These are phyloP conservation scores for Cubamyces sp. DNA, from an alignment of 768 basidiomycete genomes.

Conservation along the genomic window DNA sequence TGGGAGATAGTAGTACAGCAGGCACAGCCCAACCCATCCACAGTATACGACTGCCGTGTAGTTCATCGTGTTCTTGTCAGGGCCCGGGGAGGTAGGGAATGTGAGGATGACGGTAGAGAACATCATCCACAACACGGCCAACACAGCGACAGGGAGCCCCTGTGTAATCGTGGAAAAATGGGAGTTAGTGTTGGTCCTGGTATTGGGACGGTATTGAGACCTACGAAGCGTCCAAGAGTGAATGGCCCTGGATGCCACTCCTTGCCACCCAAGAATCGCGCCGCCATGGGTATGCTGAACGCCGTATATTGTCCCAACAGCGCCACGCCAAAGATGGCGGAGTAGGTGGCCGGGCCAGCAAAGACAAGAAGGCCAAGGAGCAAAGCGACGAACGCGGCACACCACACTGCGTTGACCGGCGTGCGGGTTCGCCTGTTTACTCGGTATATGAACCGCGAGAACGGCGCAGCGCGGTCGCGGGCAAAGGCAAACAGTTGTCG, in stretches of 20 bases:
- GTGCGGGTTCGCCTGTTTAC: conserved; percentile 57
- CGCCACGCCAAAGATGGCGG: conserved; percentile 40
- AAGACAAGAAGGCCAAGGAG: conserved; percentile 64
- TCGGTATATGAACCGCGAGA: conserved; percentile 62
- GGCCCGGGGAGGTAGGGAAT: too few species aligned
- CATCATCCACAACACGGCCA: too few species aligned
- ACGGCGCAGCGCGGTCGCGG: conserved; percentile 67
- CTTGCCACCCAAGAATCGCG: conserved; percentile 35
- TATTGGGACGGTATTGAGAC: not conserved
- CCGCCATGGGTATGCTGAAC: conserved; percentile 39
- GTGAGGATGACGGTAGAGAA: too few species aligned
- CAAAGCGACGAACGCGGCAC: conserved; percentile 48
- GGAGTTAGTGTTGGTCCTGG: not conserved
- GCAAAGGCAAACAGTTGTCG: conserved; percentile 76
- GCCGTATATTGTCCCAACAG: conserved; percentile 32
- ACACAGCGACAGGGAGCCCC: too few species aligned
- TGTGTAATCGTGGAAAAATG: not conserved
- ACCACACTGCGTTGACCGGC: conserved; percentile 61
- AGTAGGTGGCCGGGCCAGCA: conserved; percentile 50
- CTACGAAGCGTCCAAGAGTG: conserved; percentile 37
- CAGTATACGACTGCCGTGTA: conserved; percentile 40
- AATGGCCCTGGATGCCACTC: conserved; percentile 41
- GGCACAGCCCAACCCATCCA: conserved; percentile 36
- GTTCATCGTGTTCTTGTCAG: conserved; percentile 34
- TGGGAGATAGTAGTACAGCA: conserved; percentile 39